phyloP scores from a whole-genome alignment of 345 rosid species.

The Microthlaspi erraticum region DNA sequence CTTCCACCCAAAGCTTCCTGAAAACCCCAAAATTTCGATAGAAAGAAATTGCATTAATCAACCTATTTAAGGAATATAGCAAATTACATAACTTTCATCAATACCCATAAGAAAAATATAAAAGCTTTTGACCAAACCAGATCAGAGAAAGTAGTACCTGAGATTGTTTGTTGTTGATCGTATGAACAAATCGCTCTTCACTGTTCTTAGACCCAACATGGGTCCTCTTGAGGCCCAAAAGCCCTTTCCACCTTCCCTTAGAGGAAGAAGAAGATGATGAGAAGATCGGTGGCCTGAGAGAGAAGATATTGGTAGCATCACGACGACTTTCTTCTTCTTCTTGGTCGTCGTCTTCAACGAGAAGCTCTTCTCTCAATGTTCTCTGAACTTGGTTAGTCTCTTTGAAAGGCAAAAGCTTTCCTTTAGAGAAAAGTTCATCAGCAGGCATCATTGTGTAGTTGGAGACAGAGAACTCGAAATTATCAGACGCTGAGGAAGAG shows the following conservation, averaged over 20 bases:
- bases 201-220: slow-evolving; percentile 74
- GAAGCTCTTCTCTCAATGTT: slow-evolving; percentile 93
- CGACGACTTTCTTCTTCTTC: slow-evolving; percentile 33
- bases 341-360: slow-evolving; percentile 53
- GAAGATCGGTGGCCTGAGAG: slow-evolving; percentile 59
- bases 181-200: slow-evolving; percentile 52
- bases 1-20: slow-evolving; percentile 51
- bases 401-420: slow-evolving; percentile 84
- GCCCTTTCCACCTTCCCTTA: slow-evolving; percentile 75
- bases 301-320: slow-evolving; percentile 49
- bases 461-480: slow-evolving; percentile 88
- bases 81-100: background rate
- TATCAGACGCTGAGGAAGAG: slow-evolving; percentile 58
- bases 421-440: slow-evolving; percentile 93
- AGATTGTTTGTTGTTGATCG: slow-evolving; percentile 49
- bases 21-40: background rate
- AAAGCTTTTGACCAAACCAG: background rate
- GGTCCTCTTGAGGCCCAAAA: slow-evolving; percentile 74
- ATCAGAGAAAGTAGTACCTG: slow-evolving; percentile 37
- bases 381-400: slow-evolving; percentile 65
- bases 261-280: slow-evolving; percentile 46
- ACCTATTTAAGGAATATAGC: background rate
- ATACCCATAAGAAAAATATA: background rate
- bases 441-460: slow-evolving; percentile 92
- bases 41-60: background rate